These are phyloP conservation scores for Plectosphaerella sp. DNA, from an alignment of 2,329 filamentous ascomycete genomes.

Conservation along the genomic window DNA sequence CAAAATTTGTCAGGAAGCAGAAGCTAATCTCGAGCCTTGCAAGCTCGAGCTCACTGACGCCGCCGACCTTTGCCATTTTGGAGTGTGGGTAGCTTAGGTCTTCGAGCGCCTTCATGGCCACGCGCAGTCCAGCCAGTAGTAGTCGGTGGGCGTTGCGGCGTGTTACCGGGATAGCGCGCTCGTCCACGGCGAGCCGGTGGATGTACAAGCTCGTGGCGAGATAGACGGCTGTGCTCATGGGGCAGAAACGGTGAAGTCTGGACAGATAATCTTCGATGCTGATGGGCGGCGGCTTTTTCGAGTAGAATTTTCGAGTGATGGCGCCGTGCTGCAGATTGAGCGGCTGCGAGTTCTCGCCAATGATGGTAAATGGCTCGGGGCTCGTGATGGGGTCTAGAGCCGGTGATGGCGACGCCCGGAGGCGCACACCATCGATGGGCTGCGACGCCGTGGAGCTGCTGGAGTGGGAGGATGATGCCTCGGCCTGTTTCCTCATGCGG, in stretches of 20 bases:
- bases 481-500: conserved; percentile 36
- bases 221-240: conserved; percentile 91
- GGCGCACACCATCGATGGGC: conserved; percentile 50
- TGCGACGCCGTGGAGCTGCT: conserved; percentile 15
- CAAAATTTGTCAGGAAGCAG: conserved; percentile 81
- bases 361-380: conserved; percentile 51
- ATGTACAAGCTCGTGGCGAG: conserved; percentile 87
- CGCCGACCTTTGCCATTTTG: conserved; percentile 81
- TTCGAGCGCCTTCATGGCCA: conserved; percentile 94
- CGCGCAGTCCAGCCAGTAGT: conserved; percentile 75
- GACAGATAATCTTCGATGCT: conserved; percentile 78
- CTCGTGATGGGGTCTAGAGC: conserved; percentile 17
- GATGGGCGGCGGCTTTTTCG: conserved; percentile 80
- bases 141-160: conserved; percentile 81
- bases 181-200: conserved; percentile 71
- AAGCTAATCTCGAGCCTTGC: conserved; percentile 85
- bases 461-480: conserved; percentile 10
- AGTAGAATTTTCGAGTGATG: conserved; percentile 90
- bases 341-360: conserved; percentile 67
- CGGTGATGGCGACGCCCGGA: conserved; percentile 30
- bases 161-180: conserved; percentile 76
- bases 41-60: conserved; percentile 77
- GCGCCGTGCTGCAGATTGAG: conserved; percentile 76
- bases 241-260: conserved; percentile 85
- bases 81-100: conserved; percentile 83